phyloP scores from a whole-genome alignment of 148 eudicot genomes.

The Cornus kousa region DNA sequence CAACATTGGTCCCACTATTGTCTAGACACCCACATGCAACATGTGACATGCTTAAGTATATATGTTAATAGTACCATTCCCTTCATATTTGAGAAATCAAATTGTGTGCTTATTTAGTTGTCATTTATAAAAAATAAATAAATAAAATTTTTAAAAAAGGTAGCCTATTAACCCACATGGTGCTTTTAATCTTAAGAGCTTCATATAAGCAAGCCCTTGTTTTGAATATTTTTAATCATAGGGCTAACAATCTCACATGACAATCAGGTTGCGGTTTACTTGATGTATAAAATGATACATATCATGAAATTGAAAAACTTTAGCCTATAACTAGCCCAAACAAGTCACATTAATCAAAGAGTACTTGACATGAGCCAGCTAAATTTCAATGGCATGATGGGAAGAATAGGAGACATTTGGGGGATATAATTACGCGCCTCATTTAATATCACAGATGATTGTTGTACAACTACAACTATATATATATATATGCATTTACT shows the following conservation, averaged over 20 bases:
- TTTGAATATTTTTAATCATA: background rate
- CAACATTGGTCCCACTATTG: background rate
- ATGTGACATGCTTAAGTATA: constrained; percentile 17
- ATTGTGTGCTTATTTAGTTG: constrained; percentile 7
- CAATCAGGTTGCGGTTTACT: background rate
- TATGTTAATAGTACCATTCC: background rate
- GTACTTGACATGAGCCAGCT: constrained; percentile 35
- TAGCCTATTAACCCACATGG: constrained; percentile 2
- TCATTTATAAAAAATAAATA: constrained; percentile 2
- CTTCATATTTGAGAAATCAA: constrained; percentile 12
- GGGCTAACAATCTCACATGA: constrained; percentile 1
- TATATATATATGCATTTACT: background rate
- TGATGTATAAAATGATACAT: background rate
- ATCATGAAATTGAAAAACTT: background rate
- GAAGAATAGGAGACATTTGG: constrained; percentile 28
- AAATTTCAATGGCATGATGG: constrained; percentile 24
- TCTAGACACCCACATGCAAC: constrained; percentile 17
- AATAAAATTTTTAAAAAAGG: too few relatives aligned
- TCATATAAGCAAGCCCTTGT: background rate
- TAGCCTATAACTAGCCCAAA: constrained; percentile 21
- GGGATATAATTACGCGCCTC: constrained; percentile 11
- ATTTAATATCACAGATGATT: background rate
- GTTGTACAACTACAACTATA: background rate
- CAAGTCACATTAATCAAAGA: constrained; percentile 29
- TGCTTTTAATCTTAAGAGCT: background rate